phyloP scores from a whole-genome alignment of 371 early-diverging fungal genomes.

The Mortierella sp. region DNA sequence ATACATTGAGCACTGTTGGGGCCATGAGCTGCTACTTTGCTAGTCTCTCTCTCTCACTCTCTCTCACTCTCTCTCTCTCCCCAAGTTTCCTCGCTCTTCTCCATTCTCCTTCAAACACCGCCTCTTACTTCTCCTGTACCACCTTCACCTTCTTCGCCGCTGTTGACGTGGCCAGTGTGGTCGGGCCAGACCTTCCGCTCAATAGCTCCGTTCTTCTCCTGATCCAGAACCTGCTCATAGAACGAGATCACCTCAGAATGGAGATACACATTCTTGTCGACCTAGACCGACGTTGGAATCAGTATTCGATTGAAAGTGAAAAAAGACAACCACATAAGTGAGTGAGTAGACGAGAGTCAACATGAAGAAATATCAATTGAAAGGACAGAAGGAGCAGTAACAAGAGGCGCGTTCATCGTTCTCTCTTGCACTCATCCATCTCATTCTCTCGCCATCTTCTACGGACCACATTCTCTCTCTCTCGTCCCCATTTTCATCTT shows the following conservation, averaged over 20 bases:
- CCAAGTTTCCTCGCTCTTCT: too few relatives aligned
- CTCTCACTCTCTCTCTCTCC: too few relatives aligned
- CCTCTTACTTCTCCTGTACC: neutral
- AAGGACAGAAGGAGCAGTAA: neutral
- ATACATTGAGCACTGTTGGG: neutral
- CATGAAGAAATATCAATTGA: neutral
- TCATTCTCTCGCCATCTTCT: neutral
- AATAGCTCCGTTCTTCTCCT: constrained; percentile 18
- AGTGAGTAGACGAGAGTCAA: neutral
- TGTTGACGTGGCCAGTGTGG: neutral
- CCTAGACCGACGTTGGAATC: constrained; percentile 16
- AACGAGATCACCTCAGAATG: constrained; percentile 41
- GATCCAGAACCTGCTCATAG: constrained; percentile 32
- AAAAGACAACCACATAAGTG: neutral
- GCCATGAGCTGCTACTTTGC: neutral
- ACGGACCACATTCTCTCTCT: too few relatives aligned
- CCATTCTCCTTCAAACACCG: neutral
- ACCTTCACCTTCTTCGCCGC: neutral
- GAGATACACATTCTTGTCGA: constrained; percentile 34
- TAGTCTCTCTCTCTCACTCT: neutral
- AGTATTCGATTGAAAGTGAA: neutral
- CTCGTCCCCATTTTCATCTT: neutral
- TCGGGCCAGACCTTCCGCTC: constrained; percentile 25
- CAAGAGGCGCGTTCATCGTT: too few relatives aligned
- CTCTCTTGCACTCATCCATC: neutral